These are phyloP conservation scores for Stromatinia cepivora DNA, from an alignment of 2,329 filamentous ascomycete species.

Conservation along the genomic window DNA sequence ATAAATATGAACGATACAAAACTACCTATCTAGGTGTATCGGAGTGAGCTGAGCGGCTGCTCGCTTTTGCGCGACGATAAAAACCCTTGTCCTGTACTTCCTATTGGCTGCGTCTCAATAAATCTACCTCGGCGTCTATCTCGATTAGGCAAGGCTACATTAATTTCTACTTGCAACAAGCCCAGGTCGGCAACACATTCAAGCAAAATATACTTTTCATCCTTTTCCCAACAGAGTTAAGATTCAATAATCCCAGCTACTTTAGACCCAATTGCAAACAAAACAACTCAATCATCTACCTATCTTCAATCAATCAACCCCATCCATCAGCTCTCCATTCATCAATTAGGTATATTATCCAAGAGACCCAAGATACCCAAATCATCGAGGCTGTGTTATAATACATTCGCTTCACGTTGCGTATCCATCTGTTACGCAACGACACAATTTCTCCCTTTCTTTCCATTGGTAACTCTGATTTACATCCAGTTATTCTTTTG, in stretches of 20 bases:
- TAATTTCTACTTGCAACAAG: constrained; percentile 26
- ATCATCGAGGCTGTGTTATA: constrained; percentile 25
- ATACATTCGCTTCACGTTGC: constrained; percentile 23
- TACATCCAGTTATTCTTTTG: constrained; percentile 27
- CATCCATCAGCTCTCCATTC: not conserved
- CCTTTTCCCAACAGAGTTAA: not conserved
- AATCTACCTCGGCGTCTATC: constrained; percentile 39
- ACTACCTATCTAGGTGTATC: not conserved
- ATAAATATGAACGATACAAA: constrained; percentile 1
- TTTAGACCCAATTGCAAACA: not conserved
- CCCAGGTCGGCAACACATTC: constrained; percentile 20
- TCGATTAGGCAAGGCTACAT: constrained; percentile 39
- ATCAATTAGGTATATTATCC: not conserved
- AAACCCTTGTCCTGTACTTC: constrained; percentile 32
- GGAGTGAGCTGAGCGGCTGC: constrained; percentile 35
- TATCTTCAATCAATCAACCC: not conserved
- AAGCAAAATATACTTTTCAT: not conserved
- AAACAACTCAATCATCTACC: no score
- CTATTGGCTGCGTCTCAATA: constrained; percentile 36
- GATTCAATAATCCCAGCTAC: not conserved
- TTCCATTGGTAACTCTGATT: not conserved
- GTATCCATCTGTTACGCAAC: constrained; percentile 13
- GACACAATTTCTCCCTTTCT: not conserved
- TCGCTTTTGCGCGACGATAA: constrained; percentile 31
- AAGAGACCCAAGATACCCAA: constrained; percentile 3